Evolutionary conservation across 2,329 filamentous ascomycete genomes (phyloP).

Genomic region (Fusarium lateritium): DNA sequence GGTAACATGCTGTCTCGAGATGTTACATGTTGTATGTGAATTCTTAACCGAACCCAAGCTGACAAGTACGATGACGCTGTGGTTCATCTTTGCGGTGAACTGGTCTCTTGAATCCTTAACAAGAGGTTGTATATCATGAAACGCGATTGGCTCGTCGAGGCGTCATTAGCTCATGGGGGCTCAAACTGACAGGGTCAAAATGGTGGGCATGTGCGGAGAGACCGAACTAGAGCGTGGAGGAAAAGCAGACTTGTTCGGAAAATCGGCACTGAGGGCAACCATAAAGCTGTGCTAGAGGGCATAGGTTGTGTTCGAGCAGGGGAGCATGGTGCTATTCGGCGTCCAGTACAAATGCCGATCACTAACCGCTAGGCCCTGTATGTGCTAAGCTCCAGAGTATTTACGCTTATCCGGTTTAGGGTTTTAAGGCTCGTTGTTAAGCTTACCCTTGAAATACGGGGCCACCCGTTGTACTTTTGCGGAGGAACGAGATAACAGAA

Average conservation of each 20-base stretch:
- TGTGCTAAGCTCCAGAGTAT: neutral
- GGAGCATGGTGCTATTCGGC: neutral
- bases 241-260: constrained; percentile 26
- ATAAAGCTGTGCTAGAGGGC: neutral
- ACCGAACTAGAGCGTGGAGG: constrained; percentile 19
- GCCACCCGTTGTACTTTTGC: neutral
- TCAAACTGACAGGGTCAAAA: neutral
- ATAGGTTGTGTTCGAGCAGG: constrained; percentile 1
- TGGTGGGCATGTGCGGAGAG: constrained; percentile 40
- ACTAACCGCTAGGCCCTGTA: constrained; percentile 10
- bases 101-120: neutral
- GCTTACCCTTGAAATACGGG: constrained; percentile 36
- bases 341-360: constrained; percentile 30
- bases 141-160: constrained; percentile 12
- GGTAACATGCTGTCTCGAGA: neutral
- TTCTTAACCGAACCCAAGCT: neutral
- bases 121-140: constrained; percentile 2
- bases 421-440: constrained; percentile 34
- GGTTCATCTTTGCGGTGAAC: constrained; percentile 3
- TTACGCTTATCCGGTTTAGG: constrained; percentile 35
- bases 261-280: constrained; percentile 34
- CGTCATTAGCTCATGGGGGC: constrained; percentile 1
- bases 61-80: constrained; percentile 18
- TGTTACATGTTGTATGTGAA: neutral
- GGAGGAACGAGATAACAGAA: constrained; percentile 4